Evolutionary conservation across 2,329 filamentous ascomycete species (phyloP).

Genomic region (Cercospora sojina): DNA sequence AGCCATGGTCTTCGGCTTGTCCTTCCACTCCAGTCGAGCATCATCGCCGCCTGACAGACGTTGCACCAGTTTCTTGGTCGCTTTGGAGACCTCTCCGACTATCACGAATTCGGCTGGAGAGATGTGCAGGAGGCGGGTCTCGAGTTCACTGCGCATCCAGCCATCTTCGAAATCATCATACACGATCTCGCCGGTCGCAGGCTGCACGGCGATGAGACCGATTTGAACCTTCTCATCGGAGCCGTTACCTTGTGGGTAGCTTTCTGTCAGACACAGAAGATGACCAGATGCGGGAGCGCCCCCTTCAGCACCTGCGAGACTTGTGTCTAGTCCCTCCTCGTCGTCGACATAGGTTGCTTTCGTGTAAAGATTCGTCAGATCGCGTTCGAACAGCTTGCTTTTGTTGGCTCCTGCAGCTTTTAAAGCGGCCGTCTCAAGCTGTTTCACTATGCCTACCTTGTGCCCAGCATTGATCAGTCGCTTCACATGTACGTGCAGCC

Average conservation of each 20-base stretch:
- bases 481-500: constrained; percentile 90
- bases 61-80: constrained; percentile 86
- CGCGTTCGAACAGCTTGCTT: constrained; percentile 86
- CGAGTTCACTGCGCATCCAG: constrained; percentile 95
- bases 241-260: constrained; percentile 72
- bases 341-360: constrained; percentile 98
- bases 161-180: constrained; percentile 96
- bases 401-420: constrained; percentile 95
- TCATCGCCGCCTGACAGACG: constrained; percentile 88
- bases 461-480: constrained; percentile 86
- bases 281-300: constrained; percentile 72
- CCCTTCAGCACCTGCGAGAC: constrained; percentile 54
- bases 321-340: constrained; percentile 70
- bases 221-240: constrained; percentile 93
- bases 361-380: constrained; percentile 94
- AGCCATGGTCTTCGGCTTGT: constrained; percentile 75
- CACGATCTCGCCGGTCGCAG: constrained; percentile 91
- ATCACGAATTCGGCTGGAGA: constrained; percentile 94
- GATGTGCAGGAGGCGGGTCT: constrained; percentile 92
- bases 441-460: constrained; percentile 92
- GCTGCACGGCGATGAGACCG: constrained; percentile 90
- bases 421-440: constrained; percentile 90
- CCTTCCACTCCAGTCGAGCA: constrained; percentile 77
- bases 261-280: constrained; percentile 86
- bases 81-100: constrained; percentile 83